Evolutionary conservation across 148 eudicot species (phyloP), one percentile per base, ranked within the genome.

Genomic region (Dysphania ambrosioides): DNA sequence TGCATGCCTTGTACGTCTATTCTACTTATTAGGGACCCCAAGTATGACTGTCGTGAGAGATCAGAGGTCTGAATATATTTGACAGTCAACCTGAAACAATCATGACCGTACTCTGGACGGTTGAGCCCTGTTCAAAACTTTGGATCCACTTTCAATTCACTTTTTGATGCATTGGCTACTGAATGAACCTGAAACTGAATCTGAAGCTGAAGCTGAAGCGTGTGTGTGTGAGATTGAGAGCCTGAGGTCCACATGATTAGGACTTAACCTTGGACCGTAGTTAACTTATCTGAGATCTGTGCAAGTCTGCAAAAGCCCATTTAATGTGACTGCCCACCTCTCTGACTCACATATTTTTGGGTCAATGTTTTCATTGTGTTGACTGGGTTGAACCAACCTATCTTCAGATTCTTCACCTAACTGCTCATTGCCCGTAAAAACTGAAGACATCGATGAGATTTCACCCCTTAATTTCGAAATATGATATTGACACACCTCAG

Each of bases 211-310:
- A 26, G 31, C 31, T 26, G 31, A 58, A 58, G 31, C 62, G 62
- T 58, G 63, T 27, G 34, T 59, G 32, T 59, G 5, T 53, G 58
- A 19, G 58, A 21, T 53, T 53, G 58, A 53, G 58, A 62, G 19
- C 2, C 35, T 8, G 24, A 66, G 51, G 70, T 10, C 70, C 70
- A 38, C 70, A 3, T 66, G 70, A 38, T 66, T 38, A 38, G 70
- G 70, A 66, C 68, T 47, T 35, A 65, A 66, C 70, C 51, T 66
- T 59, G 70, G 70, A 66, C 70, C 51, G 19, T 19, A 66, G 30
- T 66, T 24, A 66, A 4, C 21, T 66, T 36, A 13, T 32, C 23
- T 63, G 13, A 8, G 6, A 35, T 35, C 6, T 65, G 47, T 40
- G n/a, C 3, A 16, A 66, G 30, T 40, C 70, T 40, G 49, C 30